Base-by-base conservation (phyloP, 306 rosid species). In the Quillaja saponaria region DNA sequence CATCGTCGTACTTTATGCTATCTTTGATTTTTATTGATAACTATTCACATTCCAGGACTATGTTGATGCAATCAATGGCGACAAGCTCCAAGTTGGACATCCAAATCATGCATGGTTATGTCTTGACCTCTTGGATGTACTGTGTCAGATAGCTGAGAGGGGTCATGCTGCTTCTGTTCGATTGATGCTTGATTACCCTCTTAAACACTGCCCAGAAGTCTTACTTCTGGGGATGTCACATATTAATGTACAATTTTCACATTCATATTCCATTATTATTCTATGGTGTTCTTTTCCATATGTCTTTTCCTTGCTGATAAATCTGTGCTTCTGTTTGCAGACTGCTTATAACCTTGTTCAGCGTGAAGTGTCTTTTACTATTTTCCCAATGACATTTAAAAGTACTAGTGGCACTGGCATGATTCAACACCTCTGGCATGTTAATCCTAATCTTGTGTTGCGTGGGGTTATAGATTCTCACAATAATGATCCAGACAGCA, bases 81-180 rank as follows among this genome's bases (percentile, higher is more conserved):
- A 83, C 58, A 85, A 85, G 72, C 88, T 87, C 80, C 95, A 87
- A 71, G 72, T 68, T 75, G 96, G 87, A 77, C 89, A 70, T 72
- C 78, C 85, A 69, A 87, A 94, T 84, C 91, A 94, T 75, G 96
- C 96, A 14, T 94, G 99, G 99, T 68, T 80, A 73, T 85, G 95
- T 61, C 81, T 94, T 61, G 96, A 90, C 55, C 84, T 94, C 60
- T 73, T 94, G 76, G 92, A 83, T 39, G 80, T 82, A 51, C 73
- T 94, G 35, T 94, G 99, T 72, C 86, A 76, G 80, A 78, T 94
- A 56, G 90, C 99, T 57, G 99, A 94, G 84, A 83, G 81, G 77
- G 99, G 99, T 71, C 87, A 90, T 76, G 97, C 97, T 64, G 71
- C 75, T 80, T 67, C 81, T 49, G 96, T 90, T 75, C 88, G 89